Percentiles rank a stretch among this genome's conserved stretches.
phyloP scores from a whole-genome alignment of 75 land plant species.

The Cunninghamia lanceolata region DNA sequence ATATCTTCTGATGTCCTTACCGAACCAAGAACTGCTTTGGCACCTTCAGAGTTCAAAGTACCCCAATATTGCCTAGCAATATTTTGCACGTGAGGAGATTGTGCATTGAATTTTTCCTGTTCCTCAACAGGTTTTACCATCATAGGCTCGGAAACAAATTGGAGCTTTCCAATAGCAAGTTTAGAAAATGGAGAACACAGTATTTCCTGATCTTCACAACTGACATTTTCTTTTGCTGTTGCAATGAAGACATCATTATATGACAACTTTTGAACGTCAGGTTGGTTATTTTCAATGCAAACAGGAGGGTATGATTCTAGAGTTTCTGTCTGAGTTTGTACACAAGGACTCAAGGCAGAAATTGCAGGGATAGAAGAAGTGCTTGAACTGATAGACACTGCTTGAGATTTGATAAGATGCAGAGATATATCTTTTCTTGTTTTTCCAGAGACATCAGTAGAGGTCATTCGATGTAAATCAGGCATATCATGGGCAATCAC shows the following conservation, averaged over 20 bases:
- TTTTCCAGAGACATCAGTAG: background rate
- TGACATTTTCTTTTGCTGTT: background rate
- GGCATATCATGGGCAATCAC: background rate
- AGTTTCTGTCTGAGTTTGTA: background rate
- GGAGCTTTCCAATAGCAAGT: background rate
- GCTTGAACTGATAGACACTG: background rate
- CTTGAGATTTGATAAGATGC: background rate
- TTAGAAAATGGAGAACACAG: background rate
- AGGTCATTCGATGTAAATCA: background rate
- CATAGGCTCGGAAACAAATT: background rate
- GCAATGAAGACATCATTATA: constrained; percentile 3
- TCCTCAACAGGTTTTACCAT: background rate
- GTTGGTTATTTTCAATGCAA: background rate
- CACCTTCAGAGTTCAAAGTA: background rate
- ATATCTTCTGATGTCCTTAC: background rate
- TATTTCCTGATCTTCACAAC: background rate
- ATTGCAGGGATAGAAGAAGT: background rate
- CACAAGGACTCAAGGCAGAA: background rate
- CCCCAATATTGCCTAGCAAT: background rate
- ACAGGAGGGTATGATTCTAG: background rate
- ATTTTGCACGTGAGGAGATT: background rate
- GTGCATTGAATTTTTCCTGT: background rate
- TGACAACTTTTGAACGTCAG: background rate
- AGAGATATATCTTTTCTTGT: background rate
- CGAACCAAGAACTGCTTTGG: background rate